Base-by-base conservation (phyloP, 345 rosid genomes). In the Arabis hirsuta region DNA sequence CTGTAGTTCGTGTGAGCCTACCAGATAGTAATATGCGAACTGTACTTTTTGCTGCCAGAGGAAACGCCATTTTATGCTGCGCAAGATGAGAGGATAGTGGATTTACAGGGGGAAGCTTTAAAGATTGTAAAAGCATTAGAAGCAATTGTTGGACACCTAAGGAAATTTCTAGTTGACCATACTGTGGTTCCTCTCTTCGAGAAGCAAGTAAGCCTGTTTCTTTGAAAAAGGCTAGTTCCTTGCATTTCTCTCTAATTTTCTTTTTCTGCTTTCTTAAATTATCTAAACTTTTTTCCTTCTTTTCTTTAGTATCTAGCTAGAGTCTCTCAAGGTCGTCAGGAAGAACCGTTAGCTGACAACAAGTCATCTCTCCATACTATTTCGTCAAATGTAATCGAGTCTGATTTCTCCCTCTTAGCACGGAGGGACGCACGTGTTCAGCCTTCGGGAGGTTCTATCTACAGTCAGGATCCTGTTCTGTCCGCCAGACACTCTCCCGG, bases 141-240 rank as follows among this genome's bases (percentile, higher is more conserved):
- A 84, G 85, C 82, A 2, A 84, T 87, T 54, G 82, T 86, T 64
- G 84, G 90, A n/a, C 96, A 87, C 65, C 72, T 91, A 24, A 86
- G 96, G 76, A 89, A 82, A 79, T 91, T 87, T 76, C 81, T 89
- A 78, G 93, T 89, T 8, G 97, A 91, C 80, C 91, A 81, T 20
- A 79, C 85, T 38, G 91, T 91, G 32, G 82, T 91, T 80, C 93
- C 90, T 76, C 80, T 89, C 47, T 91, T 89, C 60, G 97, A 91
- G 72, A 86, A 87, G 73, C 74, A 76, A 20, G 97, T 91, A 86
- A 83, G 91, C 55, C 36, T 48, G 9, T 32, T 48, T 59, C 42
- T 55, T 59, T 34, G 51, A 12, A 34, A 22, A 27, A 46, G 1
- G 20, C 31, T 67, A 43, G 20, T 47, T 39, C 31, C 9, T n/a